Conservation (phyloP, 176 grass and related monocot species). For the Paspalum notatum region DNA sequence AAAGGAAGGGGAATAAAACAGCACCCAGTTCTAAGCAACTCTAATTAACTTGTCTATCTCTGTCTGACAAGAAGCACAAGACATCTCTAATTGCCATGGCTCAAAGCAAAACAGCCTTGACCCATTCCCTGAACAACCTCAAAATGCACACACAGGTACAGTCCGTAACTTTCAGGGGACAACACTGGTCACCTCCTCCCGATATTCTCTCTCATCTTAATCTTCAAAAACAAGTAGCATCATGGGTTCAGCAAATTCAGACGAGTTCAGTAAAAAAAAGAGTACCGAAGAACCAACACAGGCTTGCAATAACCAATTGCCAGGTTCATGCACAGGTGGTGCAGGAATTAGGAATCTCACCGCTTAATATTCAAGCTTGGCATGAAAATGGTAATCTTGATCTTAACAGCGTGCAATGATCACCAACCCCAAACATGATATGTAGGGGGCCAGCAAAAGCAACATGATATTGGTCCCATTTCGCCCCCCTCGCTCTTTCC, state of each 20-base stretch:
- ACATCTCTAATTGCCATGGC: conserved; percentile 46
- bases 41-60: conserved; percentile 44
- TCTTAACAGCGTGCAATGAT: conserved; percentile 12
- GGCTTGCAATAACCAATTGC: neutral
- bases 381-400: conserved; percentile 17
- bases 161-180: neutral
- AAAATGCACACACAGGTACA: neutral
- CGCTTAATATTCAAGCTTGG: neutral
- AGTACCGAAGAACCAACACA: no score
- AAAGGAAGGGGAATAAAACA: conserved; percentile 27
- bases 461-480: conserved; percentile 44
- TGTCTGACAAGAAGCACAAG: conserved; percentile 55
- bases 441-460: conserved; percentile 29
- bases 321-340: neutral
- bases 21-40: conserved; percentile 56
- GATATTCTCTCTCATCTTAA: neutral
- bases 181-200: neutral
- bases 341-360: neutral
- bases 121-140: conserved; percentile 4
- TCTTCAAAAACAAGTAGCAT: neutral
- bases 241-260: neutral
- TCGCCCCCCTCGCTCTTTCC: neutral
- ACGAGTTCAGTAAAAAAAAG: neutral
- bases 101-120: conserved; percentile 47
- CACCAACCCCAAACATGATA: conserved; percentile 44